These are phyloP conservation scores for Gossypium arboreum DNA, from an alignment of 345 rosid genomes.

Conservation along the genomic window DNA sequence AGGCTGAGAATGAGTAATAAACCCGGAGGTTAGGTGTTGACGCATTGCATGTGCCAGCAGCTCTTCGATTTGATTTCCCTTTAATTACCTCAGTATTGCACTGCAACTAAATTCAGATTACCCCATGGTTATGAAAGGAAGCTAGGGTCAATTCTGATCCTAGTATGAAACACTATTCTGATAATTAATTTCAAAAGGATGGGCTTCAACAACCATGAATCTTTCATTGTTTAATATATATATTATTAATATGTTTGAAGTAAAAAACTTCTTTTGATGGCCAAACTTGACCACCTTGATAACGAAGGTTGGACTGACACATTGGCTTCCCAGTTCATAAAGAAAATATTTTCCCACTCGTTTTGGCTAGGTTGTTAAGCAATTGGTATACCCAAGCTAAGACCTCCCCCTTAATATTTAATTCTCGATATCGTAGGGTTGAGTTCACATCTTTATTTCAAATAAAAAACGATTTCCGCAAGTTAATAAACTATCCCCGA, in stretches of 20 bases:
- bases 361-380: background rate
- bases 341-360: background rate
- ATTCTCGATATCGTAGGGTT: background rate
- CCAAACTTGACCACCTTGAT: slow-evolving; percentile 27
- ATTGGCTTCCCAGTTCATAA: background rate
- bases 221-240: background rate
- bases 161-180: background rate
- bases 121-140: background rate
- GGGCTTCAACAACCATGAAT: background rate
- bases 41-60: background rate
- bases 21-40: background rate
- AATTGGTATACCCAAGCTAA: background rate
- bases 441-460: background rate
- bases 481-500: background rate
- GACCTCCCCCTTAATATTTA: background rate
- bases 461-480: background rate
- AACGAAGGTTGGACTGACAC: slow-evolving; percentile 22
- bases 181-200: background rate
- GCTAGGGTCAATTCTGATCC: background rate
- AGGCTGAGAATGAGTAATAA: background rate
- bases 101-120: background rate
- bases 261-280: slow-evolving; percentile 10
- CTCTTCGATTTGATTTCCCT: background rate
- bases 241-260: too few relatives aligned
- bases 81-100: background rate